phyloP scores from a whole-genome alignment of 805 yeast genomes.

The Suhomyces kilbournensis region DNA sequence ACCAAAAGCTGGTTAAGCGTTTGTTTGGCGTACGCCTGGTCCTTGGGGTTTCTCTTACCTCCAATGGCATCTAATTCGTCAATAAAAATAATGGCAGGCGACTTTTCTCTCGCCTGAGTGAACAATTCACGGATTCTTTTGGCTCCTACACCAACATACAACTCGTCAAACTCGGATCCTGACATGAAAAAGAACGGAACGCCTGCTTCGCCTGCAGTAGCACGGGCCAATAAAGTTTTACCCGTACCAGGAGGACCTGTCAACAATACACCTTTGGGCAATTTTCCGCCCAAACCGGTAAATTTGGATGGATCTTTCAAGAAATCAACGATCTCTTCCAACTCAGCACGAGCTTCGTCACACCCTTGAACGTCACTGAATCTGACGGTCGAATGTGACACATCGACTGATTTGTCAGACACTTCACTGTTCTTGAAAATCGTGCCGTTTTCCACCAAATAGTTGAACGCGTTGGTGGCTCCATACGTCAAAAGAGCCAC shows the following conservation, averaged over 20 bases:
- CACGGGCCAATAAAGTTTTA: conserved; percentile 92
- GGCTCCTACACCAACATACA: conserved; percentile 99
- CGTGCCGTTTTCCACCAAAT: conserved; percentile 78
- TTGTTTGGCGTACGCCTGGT: conserved; percentile 97
- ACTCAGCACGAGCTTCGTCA: conserved; percentile 96
- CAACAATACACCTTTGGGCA: conserved; percentile 93
- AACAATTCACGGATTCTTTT: conserved; percentile 94
- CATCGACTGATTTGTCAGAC: conserved; percentile 77
- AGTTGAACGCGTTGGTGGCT: conserved; percentile 72
- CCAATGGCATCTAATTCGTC: conserved; percentile 99
- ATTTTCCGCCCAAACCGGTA: conserved; percentile 94
- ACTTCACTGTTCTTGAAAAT: conserved; percentile 72
- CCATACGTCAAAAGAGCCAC: conserved; percentile 79
- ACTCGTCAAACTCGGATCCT: conserved; percentile 96
- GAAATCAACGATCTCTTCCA: conserved; percentile 97
- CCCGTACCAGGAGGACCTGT: conserved; percentile 99
- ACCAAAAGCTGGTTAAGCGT: conserved; percentile 93
- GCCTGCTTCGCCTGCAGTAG: conserved; percentile 99
- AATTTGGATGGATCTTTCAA: conserved; percentile 93
- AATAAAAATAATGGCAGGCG: conserved; percentile 95
- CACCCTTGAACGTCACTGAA: conserved; percentile 95
- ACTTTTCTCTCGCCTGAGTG: conserved; percentile 86
- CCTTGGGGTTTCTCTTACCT: conserved; percentile 94
- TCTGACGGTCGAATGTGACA: conserved; percentile 78
- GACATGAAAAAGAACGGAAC: conserved; percentile 98